Conservation (phyloP, 441 rosid species). For the Erodium chrysanthum region DNA sequence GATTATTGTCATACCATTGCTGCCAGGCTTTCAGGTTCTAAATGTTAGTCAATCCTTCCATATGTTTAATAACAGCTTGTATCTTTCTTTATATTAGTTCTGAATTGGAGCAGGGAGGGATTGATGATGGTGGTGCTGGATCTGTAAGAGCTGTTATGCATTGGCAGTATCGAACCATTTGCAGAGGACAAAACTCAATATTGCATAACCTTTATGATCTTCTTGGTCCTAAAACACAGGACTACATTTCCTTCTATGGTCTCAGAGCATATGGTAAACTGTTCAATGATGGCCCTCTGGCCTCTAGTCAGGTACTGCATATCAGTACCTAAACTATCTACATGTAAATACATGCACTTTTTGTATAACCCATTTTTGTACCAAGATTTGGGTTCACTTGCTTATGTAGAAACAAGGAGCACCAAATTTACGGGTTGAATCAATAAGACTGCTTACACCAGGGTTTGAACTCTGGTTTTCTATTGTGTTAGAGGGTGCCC, state of each 20-base stretch:
- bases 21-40: conserved; percentile 93
- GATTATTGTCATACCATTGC: conserved; percentile 83
- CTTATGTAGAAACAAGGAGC: too few relatives aligned
- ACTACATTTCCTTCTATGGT: conserved; percentile 90
- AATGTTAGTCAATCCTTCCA: conserved; percentile 11
- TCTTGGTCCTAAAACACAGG: conserved; percentile 67
- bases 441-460: too few relatives aligned
- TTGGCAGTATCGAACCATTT: conserved; percentile 95
- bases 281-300: conserved; percentile 76
- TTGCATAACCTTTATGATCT: conserved; percentile 62
- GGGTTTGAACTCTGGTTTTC: too few relatives aligned
- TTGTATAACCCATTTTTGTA: too few relatives aligned
- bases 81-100: not conserved
- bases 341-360: not conserved
- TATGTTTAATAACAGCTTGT: too few relatives aligned
- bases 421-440: too few relatives aligned
- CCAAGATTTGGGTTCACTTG: too few relatives aligned
- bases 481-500: too few relatives aligned
- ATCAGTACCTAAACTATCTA: not conserved
- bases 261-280: conserved; percentile 81
- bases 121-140: conserved; percentile 97
- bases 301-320: conserved; percentile 74
- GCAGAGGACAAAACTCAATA: conserved; percentile 82
- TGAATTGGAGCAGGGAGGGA: conserved; percentile 62
- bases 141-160: conserved; percentile 99